Conservation (phyloP, 2,329 filamentous ascomycete species). For the Thermoascus crustaceus region DNA sequence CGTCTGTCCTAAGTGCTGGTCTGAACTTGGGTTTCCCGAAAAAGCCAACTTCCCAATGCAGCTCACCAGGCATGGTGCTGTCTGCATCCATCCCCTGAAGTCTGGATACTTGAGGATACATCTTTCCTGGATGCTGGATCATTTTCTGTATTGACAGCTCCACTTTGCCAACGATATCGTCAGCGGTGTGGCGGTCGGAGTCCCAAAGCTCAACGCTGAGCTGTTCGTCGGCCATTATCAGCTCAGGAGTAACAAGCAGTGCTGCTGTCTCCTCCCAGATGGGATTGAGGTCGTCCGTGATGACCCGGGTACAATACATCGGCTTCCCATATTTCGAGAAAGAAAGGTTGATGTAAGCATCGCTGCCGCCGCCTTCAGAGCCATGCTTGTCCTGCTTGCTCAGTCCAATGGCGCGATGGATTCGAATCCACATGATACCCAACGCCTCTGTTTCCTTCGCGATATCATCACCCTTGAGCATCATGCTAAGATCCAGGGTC, state of each 20-base stretch:
- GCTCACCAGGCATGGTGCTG: slow-evolving; percentile 81
- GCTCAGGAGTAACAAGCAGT: slow-evolving; percentile 75
- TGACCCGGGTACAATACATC: slow-evolving; percentile 94
- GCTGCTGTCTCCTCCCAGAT: slow-evolving; percentile 85
- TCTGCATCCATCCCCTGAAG: slow-evolving; percentile 75
- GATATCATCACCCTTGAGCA: slow-evolving; percentile 85
- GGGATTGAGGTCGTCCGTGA: slow-evolving; percentile 88
- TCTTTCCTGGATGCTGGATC: slow-evolving; percentile 85
- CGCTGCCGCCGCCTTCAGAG: slow-evolving; percentile 76
- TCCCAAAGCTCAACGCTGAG: slow-evolving; percentile 94
- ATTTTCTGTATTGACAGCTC: slow-evolving; percentile 91
- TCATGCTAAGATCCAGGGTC: slow-evolving; percentile 81
- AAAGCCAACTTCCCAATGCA: slow-evolving; percentile 94
- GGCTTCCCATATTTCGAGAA: slow-evolving; percentile 97
- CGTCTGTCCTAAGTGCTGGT: slow-evolving; percentile 74
- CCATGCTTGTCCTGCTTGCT: slow-evolving; percentile 86
- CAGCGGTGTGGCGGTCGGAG: slow-evolving; percentile 81
- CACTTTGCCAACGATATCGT: slow-evolving; percentile 91
- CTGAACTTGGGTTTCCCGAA: slow-evolving; percentile 88
- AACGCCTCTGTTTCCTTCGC: slow-evolving; percentile 77
- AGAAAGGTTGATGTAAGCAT: slow-evolving; percentile 89
- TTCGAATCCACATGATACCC: slow-evolving; percentile 85
- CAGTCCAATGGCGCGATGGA: slow-evolving; percentile 76
- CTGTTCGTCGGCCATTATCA: slow-evolving; percentile 90
- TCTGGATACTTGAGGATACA: slow-evolving; percentile 83